phyloP scores from a whole-genome alignment of 257 asterid genomes.

The Solanum peruvianum region DNA sequence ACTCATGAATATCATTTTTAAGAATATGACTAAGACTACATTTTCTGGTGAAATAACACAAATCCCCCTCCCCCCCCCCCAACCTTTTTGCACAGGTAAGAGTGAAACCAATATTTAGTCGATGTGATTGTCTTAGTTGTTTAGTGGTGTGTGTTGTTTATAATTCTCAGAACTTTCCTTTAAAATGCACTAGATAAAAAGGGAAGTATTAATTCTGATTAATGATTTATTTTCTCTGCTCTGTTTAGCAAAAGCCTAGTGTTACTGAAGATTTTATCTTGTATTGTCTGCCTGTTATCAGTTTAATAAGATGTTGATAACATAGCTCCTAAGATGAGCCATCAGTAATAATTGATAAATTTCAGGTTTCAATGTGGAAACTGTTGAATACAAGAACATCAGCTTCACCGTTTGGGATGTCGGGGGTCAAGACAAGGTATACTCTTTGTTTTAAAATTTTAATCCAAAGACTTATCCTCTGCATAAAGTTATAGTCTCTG shows the following conservation, averaged over 20 bases:
- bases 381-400: slow-evolving; percentile 1
- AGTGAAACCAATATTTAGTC: neutral
- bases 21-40: neutral
- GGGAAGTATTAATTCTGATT: neutral
- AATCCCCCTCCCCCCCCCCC: neutral
- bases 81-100: neutral
- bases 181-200: neutral
- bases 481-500: neutral
- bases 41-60: neutral
- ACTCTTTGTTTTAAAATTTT: neutral
- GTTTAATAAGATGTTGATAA: neutral
- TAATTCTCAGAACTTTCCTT: neutral
- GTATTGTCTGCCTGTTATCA: neutral
- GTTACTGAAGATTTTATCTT: neutral
- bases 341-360: neutral
- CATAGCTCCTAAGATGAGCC: neutral
- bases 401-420: slow-evolving; percentile 1
- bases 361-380: slow-evolving; percentile 1
- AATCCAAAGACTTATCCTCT: neutral
- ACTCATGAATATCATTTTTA: neutral
- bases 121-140: neutral
- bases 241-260: neutral
- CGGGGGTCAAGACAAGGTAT: neutral
- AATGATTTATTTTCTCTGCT: neutral
- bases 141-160: neutral